Conservation (phyloP, 2,329 filamentous ascomycete genomes). For the Aureobasidium pullulans region DNA sequence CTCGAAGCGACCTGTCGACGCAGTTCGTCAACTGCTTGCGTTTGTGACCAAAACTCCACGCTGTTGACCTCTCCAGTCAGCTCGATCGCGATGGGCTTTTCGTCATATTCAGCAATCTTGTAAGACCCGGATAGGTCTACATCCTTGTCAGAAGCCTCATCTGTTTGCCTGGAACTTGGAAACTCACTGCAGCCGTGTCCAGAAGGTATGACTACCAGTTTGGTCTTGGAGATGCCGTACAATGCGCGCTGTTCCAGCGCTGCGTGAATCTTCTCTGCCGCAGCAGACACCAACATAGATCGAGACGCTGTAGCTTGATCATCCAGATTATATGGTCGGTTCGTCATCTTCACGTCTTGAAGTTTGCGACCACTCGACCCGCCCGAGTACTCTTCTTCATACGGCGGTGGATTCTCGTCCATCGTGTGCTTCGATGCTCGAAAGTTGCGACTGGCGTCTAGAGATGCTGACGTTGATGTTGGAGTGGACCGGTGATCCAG, state of each 20-base stretch:
- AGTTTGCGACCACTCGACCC: neutral
- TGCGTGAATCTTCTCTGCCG: constrained; percentile 17
- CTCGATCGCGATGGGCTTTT: constrained; percentile 19
- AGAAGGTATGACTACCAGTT: constrained; percentile 25
- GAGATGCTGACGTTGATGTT: neutral
- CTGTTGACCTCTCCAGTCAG: constrained; percentile 24
- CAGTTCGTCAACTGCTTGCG: constrained; percentile 23
- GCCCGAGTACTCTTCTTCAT: constrained; percentile 21
- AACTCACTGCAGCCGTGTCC: constrained; percentile 24
- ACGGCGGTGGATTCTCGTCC: constrained; percentile 22
- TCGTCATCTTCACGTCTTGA: constrained; percentile 11
- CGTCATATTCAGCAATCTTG: constrained; percentile 14
- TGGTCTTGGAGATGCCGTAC: constrained; percentile 23
- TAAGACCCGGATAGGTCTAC: constrained; percentile 5
- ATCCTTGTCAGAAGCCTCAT: neutral
- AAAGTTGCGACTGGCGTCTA: neutral
- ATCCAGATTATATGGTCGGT: constrained; percentile 22
- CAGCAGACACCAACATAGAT: constrained; percentile 25
- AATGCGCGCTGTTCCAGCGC: constrained; percentile 18
- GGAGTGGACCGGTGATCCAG: neutral
- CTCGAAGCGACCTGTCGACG: constrained; percentile 18
- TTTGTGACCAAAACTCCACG: constrained; percentile 27
- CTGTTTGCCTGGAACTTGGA: neutral
- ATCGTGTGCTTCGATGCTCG: neutral
- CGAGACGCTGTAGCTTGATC: constrained; percentile 25